Base-by-base conservation (phyloP, 257 asterid species). In the Jacaranda copaia region DNA sequence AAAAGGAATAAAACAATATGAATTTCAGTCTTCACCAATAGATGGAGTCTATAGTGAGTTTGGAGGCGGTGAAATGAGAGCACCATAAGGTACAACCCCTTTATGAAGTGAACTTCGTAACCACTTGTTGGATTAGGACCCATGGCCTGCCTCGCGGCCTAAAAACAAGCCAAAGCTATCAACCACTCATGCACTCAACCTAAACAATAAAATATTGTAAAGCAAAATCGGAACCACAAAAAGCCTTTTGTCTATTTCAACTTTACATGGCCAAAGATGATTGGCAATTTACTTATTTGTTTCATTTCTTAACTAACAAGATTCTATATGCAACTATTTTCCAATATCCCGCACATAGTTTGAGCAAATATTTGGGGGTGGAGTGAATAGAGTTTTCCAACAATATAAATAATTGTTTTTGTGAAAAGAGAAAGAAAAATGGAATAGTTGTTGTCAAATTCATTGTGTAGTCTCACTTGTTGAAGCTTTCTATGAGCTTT, bases 171-270 rank as follows among this genome's bases (percentile, higher is more conserved):
- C 53, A 78, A n/a, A 35, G 18, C 63, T 19, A 56, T 53, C n/a
- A 76, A 46, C 77, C 75, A 67, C 72, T 59, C 63, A 38, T 70
- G 39, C 4, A 20, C 38, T 35, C 35, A 57, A 58, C 58, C 52
- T 66, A 66, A 43, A 66, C 3, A 48, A 3, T 5, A 6, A 3
- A 74, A 38, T 53, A 40, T 52, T 42, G 16, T 62, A 74, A 78
- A 74, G 80, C 46, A 14, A 78, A 58, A 70, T 61, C 38, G 9
- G 55, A 80, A 15, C 12, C 43, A 66, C 20, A 49, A 25, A 39
- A 12, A 51, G 45, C 52, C 10, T n/a, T n/a, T n/a, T n/a, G 76
- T 77, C 75, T 45, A 69, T 58, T 42, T 68, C 81, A 68, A 35
- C 70, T 68, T 59, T 59, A 32, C 35, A 48, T 40, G 8, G 36